A percentile compares a stretch with the other conserved stretches of the same genome.
Conservation (phyloP, 306 rosid species). For the Albizia julibrissin region DNA sequence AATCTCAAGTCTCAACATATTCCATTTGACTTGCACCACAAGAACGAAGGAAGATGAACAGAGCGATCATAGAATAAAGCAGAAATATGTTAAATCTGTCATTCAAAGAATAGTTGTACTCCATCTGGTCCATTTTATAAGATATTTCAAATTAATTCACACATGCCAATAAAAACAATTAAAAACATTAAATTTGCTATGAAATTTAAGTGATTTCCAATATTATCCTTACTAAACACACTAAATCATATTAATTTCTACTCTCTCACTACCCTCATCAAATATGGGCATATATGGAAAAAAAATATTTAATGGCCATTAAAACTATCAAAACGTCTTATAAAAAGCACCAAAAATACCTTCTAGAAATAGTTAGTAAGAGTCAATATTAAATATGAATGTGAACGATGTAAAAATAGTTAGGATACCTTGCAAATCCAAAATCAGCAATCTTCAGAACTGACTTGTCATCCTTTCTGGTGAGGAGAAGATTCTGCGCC, state of each 20-base stretch:
- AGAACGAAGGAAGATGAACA: background rate
- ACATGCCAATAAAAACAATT: no score
- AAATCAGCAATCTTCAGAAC: constrained; percentile 98
- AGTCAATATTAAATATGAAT: constrained; percentile 11
- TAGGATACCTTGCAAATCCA: constrained; percentile 93
- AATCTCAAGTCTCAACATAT: background rate
- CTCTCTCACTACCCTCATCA: no score
- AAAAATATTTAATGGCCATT: no score
- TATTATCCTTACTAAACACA: no score
- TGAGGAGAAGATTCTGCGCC: constrained; percentile 96
- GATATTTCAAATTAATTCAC: no score
- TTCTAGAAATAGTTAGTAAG: background rate
- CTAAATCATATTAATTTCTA: no score
- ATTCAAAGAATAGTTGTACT: background rate
- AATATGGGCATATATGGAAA: no score
- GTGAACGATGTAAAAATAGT: constrained; percentile 26
- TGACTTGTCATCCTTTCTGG: constrained; percentile 65
- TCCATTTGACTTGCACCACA: background rate
- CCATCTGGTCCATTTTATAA: no score
- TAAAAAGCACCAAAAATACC: no score
- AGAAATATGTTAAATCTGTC: background rate
- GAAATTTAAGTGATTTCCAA: no score
- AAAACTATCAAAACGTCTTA: no score
- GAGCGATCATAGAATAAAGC: background rate
- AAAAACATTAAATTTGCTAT: no score